These are phyloP conservation scores for Oryza officinalis DNA, from an alignment of 176 grass and related monocot genomes.

Conservation along the genomic window DNA sequence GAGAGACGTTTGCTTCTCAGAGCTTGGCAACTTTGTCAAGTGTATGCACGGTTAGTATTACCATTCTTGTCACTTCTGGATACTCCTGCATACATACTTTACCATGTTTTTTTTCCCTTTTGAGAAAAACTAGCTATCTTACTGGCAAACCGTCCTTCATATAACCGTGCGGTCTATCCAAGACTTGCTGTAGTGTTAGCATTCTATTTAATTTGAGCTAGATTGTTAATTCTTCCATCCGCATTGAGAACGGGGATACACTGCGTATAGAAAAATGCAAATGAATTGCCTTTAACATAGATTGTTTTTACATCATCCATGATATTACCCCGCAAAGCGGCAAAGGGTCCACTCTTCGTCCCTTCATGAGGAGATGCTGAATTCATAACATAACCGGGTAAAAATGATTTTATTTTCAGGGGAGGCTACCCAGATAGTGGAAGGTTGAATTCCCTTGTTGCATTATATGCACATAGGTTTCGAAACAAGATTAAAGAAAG, in stretches of 20 bases:
- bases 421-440: conserved; percentile 35
- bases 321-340: neutral
- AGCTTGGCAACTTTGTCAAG: conserved; percentile 69
- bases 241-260: neutral
- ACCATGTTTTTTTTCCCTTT: neutral
- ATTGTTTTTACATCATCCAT: neutral
- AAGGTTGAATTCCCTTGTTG: conserved; percentile 21
- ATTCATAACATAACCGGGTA: neutral
- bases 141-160: neutral
- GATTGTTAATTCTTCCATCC: neutral
- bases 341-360: neutral
- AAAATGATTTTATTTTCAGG: conserved; percentile 26
- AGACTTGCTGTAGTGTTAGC: neutral
- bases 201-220: neutral
- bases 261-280: neutral
- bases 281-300: neutral
- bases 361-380: neutral
- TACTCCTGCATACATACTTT: neutral
- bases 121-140: neutral
- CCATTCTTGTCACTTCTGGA: neutral
- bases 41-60: conserved; percentile 82
- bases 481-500: neutral
- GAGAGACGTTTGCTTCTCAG: conserved; percentile 45
- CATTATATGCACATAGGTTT: neutral
- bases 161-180: neutral